A percentile compares a stretch with the other conserved stretches of the same genome.
These are phyloP conservation scores for Hymenoscyphus albidus DNA, from an alignment of 2,329 filamentous ascomycete genomes.

Conservation along the genomic window DNA sequence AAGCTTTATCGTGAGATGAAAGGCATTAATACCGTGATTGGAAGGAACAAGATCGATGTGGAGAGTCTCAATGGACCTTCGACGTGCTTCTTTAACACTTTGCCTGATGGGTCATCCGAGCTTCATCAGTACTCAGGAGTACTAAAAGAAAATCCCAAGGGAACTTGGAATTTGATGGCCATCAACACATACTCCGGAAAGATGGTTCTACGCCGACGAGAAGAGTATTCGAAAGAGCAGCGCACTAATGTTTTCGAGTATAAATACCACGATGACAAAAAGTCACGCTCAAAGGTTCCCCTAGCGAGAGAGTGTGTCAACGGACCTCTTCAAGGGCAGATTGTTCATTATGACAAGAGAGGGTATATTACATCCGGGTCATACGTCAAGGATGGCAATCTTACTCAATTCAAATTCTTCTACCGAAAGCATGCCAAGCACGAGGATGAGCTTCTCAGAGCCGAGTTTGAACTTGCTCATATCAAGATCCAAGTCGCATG, in stretches of 20 bases:
- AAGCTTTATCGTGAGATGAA: slow-evolving; percentile 8
- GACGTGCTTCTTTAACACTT: slow-evolving; percentile 42
- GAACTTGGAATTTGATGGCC: slow-evolving; percentile 39
- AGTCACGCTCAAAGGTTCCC: slow-evolving; percentile 34
- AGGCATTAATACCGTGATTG: slow-evolving; percentile 5
- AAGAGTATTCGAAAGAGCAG: slow-evolving; percentile 35
- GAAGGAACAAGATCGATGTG: slow-evolving; percentile 37
- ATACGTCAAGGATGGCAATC: slow-evolving; percentile 48
- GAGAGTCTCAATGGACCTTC: slow-evolving; percentile 44
- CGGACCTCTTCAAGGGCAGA: slow-evolving; percentile 41
- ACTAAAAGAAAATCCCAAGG: slow-evolving; percentile 42
- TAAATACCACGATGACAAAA: slow-evolving; percentile 37
- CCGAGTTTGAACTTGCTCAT: slow-evolving; percentile 49
- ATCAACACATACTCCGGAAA: slow-evolving; percentile 46
- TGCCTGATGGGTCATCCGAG: slow-evolving; percentile 11
- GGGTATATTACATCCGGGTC: slow-evolving; percentile 51
- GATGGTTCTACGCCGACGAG: slow-evolving; percentile 39
- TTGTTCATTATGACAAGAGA: slow-evolving; percentile 46
- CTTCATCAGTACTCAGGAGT: slow-evolving; percentile 22
- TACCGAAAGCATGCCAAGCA: slow-evolving; percentile 51
- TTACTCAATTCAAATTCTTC: slow-evolving; percentile 50
- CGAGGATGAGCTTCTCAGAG: slow-evolving; percentile 49
- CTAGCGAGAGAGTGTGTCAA: slow-evolving; percentile 44
- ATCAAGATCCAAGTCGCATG: slow-evolving; percentile 50
- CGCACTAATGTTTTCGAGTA: slow-evolving; percentile 46